Evolutionary conservation across 2,329 filamentous ascomycete species (phyloP).

Genomic region (Xylaria sp.): DNA sequence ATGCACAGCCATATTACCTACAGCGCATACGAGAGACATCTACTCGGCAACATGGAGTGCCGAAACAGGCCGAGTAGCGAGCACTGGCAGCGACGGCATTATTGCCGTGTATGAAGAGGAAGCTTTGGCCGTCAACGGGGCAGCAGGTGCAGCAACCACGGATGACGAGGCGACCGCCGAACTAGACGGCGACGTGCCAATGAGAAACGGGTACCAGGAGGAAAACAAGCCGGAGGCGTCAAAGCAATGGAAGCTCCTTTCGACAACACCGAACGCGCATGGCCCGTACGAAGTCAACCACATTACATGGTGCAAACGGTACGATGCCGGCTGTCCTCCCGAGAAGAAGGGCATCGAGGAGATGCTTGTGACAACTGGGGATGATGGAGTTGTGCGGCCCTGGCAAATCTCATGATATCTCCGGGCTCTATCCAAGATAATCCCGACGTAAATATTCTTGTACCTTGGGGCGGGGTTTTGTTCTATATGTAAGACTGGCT

Average conservation of each 20-base stretch:
- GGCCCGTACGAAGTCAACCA: conserved; percentile 96
- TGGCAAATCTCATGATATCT: conserved; percentile 70
- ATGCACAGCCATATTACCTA: conserved; percentile 79
- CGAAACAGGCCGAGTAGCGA: conserved; percentile 81
- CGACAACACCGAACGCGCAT: conserved; percentile 78
- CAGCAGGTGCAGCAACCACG: neutral
- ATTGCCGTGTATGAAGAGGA: conserved; percentile 82
- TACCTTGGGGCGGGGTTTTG: neutral
- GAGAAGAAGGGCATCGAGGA: conserved; percentile 74
- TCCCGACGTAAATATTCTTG: neutral
- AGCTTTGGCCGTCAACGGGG: conserved; percentile 15
- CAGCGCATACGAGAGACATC: conserved; percentile 80
- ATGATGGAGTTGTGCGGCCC: conserved; percentile 87
- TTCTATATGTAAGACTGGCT: conserved; percentile 10
- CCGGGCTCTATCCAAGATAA: neutral
- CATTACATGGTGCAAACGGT: conserved; percentile 84
- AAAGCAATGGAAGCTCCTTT: conserved; percentile 77
- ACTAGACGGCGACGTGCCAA: conserved; percentile 49
- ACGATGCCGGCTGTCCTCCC: conserved; percentile 67
- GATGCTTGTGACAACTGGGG: conserved; percentile 89
- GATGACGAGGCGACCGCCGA: conserved; percentile 44
- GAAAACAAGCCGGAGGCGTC: conserved; percentile 43
- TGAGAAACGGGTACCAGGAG: conserved; percentile 44
- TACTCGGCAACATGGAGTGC: conserved; percentile 89
- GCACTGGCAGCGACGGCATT: conserved; percentile 85